Percentiles rank a stretch among this genome's conserved stretches.
phyloP scores from a whole-genome alignment of 495 filamentous ascomycete genomes.

The Hyaloscypha variabilis region DNA sequence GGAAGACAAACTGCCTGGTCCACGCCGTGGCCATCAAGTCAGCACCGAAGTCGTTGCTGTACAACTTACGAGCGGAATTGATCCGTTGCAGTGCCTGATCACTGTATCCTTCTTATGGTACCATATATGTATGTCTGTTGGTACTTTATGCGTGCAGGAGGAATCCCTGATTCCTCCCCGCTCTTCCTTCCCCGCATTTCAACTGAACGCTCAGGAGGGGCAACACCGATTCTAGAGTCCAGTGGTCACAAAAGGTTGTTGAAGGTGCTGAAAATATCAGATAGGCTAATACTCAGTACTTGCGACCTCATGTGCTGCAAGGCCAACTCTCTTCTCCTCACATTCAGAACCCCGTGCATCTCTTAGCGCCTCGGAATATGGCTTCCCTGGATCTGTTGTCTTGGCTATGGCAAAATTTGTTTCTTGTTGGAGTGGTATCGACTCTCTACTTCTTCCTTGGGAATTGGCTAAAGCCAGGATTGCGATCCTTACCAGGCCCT shows the following conservation, averaged over 20 bases:
- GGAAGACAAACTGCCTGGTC: neutral
- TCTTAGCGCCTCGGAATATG: neutral
- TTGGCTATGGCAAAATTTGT: neutral
- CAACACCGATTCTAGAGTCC: neutral
- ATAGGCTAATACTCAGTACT: no score
- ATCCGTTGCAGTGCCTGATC: neutral
- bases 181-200: neutral
- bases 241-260: neutral
- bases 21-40: no score
- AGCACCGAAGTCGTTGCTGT: no score
- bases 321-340: no score
- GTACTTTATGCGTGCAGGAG: neutral
- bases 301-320: no score
- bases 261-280: neutral
- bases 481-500: conserved; percentile 13
- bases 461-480: neutral
- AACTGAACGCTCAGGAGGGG: neutral
- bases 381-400: neutral
- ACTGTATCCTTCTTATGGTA: neutral
- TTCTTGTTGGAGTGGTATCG: neutral
- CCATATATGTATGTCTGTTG: neutral
- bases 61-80: neutral
- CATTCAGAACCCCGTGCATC: no score
- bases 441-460: neutral
- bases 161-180: neutral